Evolutionary conservation across 2,329 filamentous ascomycete species (phyloP).

Genomic region (Colletotrichum chrysophilum): DNA sequence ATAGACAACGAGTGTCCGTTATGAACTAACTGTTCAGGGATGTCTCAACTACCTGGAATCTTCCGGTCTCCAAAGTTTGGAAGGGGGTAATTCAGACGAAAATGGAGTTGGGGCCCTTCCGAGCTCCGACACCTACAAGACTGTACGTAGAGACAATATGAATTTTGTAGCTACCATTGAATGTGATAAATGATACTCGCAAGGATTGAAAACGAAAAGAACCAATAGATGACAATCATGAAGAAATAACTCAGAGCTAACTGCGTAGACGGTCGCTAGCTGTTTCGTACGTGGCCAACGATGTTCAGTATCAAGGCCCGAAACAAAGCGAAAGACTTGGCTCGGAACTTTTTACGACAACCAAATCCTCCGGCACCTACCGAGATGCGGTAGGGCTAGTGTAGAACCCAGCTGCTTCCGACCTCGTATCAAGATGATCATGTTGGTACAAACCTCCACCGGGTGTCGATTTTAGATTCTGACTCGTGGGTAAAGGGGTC

Average conservation of each 20-base stretch:
- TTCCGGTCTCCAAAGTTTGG: background rate
- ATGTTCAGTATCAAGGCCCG: background rate
- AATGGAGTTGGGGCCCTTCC: background rate
- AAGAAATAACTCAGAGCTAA: background rate
- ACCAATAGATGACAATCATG: background rate
- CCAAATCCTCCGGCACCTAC: background rate
- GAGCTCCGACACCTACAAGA: background rate
- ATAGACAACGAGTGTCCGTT: background rate
- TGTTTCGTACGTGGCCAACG: background rate
- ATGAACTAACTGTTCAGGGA: background rate
- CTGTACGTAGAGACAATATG: background rate
- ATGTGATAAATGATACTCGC: background rate
- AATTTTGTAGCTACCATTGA: background rate
- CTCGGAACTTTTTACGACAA: background rate
- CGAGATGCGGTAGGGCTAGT: background rate
- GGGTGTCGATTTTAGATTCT: background rate
- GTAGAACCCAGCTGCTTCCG: background rate
- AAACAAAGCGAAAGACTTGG: background rate
- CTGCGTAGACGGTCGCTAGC: background rate
- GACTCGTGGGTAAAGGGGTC: background rate
- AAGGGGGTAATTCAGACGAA: background rate
- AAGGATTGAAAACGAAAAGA: background rate
- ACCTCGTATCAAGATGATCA: background rate
- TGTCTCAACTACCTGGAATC: background rate
- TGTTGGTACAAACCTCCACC: background rate